phyloP scores from a whole-genome alignment of 1,284 basidiomycete species.

The Stygiomarasmius scandens region DNA sequence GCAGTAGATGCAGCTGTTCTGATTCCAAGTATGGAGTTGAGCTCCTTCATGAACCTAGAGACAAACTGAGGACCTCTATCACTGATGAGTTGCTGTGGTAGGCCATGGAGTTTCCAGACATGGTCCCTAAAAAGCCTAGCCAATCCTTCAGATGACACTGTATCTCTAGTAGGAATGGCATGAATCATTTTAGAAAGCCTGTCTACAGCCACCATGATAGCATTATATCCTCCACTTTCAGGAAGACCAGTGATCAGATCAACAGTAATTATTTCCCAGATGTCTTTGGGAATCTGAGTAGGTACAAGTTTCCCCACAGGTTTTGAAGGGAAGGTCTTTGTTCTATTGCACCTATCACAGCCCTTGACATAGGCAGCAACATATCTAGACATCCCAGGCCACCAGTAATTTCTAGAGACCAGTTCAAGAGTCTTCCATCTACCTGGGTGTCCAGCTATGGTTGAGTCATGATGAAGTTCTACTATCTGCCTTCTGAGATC shows the following conservation, averaged over 20 bases:
- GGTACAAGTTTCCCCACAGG: slow-evolving; percentile 25
- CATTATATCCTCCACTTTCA: slow-evolving; percentile 32
- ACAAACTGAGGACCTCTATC: slow-evolving; percentile 35
- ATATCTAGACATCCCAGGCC: slow-evolving; percentile 38
- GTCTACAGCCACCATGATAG: background rate
- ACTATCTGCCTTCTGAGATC: slow-evolving; percentile 26
- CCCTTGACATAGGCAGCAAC: slow-evolving; percentile 35
- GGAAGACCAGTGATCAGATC: slow-evolving; percentile 43
- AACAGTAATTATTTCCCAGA: slow-evolving; percentile 34
- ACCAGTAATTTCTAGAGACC: slow-evolving; percentile 41
- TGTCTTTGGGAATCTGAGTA: slow-evolving; percentile 23
- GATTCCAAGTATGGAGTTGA: slow-evolving; percentile 28
- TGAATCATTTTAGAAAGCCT: background rate
- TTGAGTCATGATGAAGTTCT: slow-evolving; percentile 30
- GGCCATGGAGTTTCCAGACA: too few relatives aligned
- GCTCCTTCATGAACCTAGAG: slow-evolving; percentile 29
- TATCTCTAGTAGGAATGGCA: slow-evolving; percentile 12
- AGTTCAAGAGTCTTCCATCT: slow-evolving; percentile 37
- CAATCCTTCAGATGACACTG: too few relatives aligned
- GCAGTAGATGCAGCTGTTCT: slow-evolving; percentile 30
- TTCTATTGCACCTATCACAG: slow-evolving; percentile 41
- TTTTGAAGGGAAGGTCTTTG: slow-evolving; percentile 30
- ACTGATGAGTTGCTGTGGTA: too few relatives aligned
- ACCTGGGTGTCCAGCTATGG: slow-evolving; percentile 44
- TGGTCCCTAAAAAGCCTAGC: too few relatives aligned